Base-by-base conservation (phyloP, 257 asterid genomes). In the Solanum dulcamara region DNA sequence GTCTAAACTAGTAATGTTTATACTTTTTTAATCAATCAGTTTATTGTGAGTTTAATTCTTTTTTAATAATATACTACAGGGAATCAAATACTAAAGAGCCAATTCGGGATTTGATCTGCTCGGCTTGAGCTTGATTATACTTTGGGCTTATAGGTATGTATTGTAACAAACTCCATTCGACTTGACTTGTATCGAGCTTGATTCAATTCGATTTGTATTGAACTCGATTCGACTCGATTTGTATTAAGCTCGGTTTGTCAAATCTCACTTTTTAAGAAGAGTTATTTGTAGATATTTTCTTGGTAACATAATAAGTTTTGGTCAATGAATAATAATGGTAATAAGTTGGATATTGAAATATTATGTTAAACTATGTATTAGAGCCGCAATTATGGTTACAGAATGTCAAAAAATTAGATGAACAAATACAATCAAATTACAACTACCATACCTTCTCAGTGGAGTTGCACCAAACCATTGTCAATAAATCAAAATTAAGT, bases 401-500 rank as follows among this genome's bases (percentile, higher is more conserved):
- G 38, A 20, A 48, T 15, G 26, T 32, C 33, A 85, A 88, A 87
- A 84, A 88, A 72, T 48, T 81, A 88, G 91, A 87, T 87, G 86
- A 87, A 44, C 81, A 80, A 60, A 85, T 84, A 83, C 72, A 88
- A 88, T 81, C 88, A 87, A 89, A 89, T 82, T 55, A 84, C 92
- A 90, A 89, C 93, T 17, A 90, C 91, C 85, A 83, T 86, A 85
- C 89, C 88, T 83, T 85, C 86, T 64, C 7, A 84, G 89, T 93
- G 93, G 90, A 89, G 85, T 75, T 88, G 85, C 87, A 93, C 92
- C 94, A 81, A 93, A 89, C 87, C 60, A 81, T 57, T 77, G 2
- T 4, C 60, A 50, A 51, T 30, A 24, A 33, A 46, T 71, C 80
- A 50, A 24, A 12, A 38, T 7, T 66, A 7, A 1, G 12, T 18